Evolutionary conservation across 1,284 basidiomycete species (phyloP), one percentile per base, ranked within the genome.

Genomic region (Xerocomus cyaneibrunnescens): DNA sequence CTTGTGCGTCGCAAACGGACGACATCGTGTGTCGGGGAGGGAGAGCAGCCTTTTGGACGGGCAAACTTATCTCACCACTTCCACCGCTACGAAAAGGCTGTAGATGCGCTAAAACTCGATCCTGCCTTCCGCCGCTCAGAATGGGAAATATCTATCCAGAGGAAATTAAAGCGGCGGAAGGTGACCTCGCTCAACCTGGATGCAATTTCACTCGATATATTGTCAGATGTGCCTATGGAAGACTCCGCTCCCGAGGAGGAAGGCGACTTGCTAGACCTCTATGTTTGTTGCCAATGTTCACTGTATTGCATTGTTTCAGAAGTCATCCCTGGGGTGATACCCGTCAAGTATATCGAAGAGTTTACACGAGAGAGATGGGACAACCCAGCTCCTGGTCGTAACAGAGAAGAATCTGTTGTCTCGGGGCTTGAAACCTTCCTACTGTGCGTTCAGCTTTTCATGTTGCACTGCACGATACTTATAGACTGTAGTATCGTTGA

Each of bases 231-330:
- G 47, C 53, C 45, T 56, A 67, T 63, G 52, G 65, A 68, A 25
- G 68, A 71, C 17, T 35, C 50, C n/a, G 63, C 62, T 42, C n/a
- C 52, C 16, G 66, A 65, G 25, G 71, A 73, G 35, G 79, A 83
- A 56, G 85, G 81, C n/a, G 77, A 76, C 52, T 64, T 87, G 22
- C 69, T 92, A 34, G 87, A 91, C 66, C 73, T 91, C 27, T 91
- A 87, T 61, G 72, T 90, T 39, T 92, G 89, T 65, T 92, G 89
- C 62, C 89, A 91, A 62, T 92, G 89, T 67, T 83, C 81, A 21
- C 71, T 85, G 54, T 87, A 86, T 62, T 81, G 84, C 55, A 73
- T 89, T 39, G 84, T 80, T 3, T 88, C 86, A 16, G 76, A 77
- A 25, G 71, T 85, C 44, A 83, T 91, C 39, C 81, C 87, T 31